Percentiles rank a stretch among this genome's conserved stretches.
phyloP scores from a whole-genome alignment of 2,329 filamentous ascomycete species.

The Ophiostoma piceae region DNA sequence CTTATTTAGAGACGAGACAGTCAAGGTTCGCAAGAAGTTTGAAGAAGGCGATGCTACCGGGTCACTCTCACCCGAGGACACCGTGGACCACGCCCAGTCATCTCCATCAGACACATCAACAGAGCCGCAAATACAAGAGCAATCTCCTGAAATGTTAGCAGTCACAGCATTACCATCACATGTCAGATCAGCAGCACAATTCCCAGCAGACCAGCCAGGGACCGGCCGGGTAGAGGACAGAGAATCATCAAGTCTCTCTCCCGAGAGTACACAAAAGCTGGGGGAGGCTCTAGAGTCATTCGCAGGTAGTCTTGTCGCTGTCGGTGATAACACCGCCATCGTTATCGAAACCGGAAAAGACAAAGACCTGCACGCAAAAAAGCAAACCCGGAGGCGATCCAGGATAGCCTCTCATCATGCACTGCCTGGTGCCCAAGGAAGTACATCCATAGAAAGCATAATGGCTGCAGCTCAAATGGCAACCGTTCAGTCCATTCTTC shows the following conservation, averaged over 20 bases:
- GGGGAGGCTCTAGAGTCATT: neutral
- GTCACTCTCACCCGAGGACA: neutral
- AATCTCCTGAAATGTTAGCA: neutral
- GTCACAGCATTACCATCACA: neutral
- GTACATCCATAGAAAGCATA: neutral
- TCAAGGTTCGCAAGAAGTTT: conserved; percentile 55
- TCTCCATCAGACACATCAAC: conserved; percentile 15
- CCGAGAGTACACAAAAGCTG: neutral
- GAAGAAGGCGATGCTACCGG: conserved; percentile 34
- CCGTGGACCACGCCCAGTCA: neutral
- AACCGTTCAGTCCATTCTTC: conserved; percentile 28
- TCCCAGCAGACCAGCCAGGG: neutral
- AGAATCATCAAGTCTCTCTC: neutral
- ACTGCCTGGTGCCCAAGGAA: neutral
- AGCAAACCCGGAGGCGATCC: neutral
- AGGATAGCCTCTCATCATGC: neutral
- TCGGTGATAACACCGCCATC: neutral
- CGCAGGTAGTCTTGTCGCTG: neutral
- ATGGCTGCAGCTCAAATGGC: conserved; percentile 11
- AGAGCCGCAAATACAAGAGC: neutral
- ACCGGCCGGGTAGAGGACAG: neutral
- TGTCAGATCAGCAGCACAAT: neutral
- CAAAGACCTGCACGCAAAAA: neutral
- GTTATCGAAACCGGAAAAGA: neutral
- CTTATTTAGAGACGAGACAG: conserved; percentile 63